Evolutionary conservation across 495 filamentous ascomycete genomes (phyloP), one percentile per base, ranked within the genome.

Genomic region (Neurospora terricola): DNA sequence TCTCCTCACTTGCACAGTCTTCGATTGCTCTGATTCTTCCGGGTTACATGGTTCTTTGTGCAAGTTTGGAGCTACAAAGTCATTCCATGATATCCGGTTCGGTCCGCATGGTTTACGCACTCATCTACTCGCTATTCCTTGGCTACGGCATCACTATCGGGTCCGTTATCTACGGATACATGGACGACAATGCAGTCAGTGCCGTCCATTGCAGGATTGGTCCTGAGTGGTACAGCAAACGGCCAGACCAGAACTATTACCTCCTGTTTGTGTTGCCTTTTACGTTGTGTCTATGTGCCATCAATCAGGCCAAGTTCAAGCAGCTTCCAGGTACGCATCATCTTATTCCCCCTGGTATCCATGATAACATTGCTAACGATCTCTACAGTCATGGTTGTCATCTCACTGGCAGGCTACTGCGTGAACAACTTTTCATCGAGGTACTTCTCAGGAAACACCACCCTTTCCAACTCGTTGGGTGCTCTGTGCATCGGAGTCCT

Each of bases 81-180:
- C 87, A 88, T 70, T 91, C 90, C 73, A 90, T 98, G 69, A 91
- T 98, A 6, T 93, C 95, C 21, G 95, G 95, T 2, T 94, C 93
- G 7, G 92, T 97, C 12, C 92, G 95, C 68, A 94, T 98, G 91
- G 93, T 98, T 7, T 97, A 98, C 75, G 93, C 95, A 9, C 91
- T 98, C 71, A 95, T 98, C 38, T 98, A 98, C 81, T 95, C 94
- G 1, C 86, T 98, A 2, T 97, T 98, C 81, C 90, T 98, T 9
- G 95, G 95, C n/a, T 98, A 95, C 77, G 96, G 95, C 8, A 97
- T 98, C 76, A 98, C 96, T 6, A 93, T 98, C 42, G 95, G 95
- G 36, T 95, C 95, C 0, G 92, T 92, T 3, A 85, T 98, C 9
- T 97, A 96, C 77, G 96, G 95, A 23, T 84, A 94, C 27, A 85